Evolutionary conservation across 1,139 yeast species (phyloP).

Genomic region (Scheffersomyces lignicola): DNA sequence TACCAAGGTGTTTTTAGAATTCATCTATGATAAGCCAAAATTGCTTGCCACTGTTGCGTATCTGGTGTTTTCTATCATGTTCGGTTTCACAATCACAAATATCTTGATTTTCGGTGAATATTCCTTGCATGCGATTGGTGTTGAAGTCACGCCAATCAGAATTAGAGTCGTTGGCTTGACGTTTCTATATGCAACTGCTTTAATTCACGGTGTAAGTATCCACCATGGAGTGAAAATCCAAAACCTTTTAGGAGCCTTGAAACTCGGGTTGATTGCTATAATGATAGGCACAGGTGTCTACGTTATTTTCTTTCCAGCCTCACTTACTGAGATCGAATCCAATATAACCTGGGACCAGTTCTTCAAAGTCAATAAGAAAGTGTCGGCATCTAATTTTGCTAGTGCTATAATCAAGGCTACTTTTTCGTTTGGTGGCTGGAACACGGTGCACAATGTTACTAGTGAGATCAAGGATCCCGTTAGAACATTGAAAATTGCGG

Average conservation of each 20-base stretch:
- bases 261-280: constrained; percentile 46
- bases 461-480: constrained; percentile 62
- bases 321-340: constrained; percentile 41
- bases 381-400: constrained; percentile 48
- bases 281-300: constrained; percentile 54
- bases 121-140: constrained; percentile 49
- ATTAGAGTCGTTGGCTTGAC: constrained; percentile 46
- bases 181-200: constrained; percentile 42
- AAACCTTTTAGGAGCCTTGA: constrained; percentile 56
- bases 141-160: constrained; percentile 35
- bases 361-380: constrained; percentile 24
- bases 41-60: constrained; percentile 60
- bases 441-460: constrained; percentile 59
- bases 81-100: constrained; percentile 67
- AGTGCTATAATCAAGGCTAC: constrained; percentile 59
- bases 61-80: constrained; percentile 55
- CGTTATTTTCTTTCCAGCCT: constrained; percentile 43
- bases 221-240: constrained; percentile 55
- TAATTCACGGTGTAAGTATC: constrained; percentile 55
- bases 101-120: constrained; percentile 74
- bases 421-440: constrained; percentile 68
- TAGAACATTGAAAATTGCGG: constrained; percentile 58
- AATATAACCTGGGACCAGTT: constrained; percentile 37
- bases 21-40: constrained; percentile 59
- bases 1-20: constrained; percentile 67